These are phyloP conservation scores for Zoysia matrella DNA, from an alignment of 202 grass and related monocot genomes.

Conservation along the genomic window DNA sequence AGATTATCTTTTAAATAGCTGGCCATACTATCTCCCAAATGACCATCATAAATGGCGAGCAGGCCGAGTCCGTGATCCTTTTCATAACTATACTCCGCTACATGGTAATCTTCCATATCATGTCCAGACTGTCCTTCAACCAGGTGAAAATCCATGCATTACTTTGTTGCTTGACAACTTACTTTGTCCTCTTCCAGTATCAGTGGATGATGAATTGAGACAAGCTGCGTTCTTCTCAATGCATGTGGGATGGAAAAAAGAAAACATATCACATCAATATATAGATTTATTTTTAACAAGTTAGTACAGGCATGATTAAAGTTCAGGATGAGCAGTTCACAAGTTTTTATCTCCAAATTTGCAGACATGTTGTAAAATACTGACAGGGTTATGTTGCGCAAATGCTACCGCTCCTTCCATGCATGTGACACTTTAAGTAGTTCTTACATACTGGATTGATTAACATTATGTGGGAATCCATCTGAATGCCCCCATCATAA, in stretches of 20 bases:
- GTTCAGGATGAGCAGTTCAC: too few species aligned
- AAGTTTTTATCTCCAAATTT: too few species aligned
- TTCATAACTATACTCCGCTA: constrained; percentile 83
- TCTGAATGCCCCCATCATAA: neutral
- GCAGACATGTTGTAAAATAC: neutral
- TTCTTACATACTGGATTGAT: neutral
- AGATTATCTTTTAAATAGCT: constrained; percentile 91
- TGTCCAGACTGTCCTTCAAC: constrained; percentile 93
- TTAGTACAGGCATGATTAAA: neutral
- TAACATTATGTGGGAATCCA: neutral
- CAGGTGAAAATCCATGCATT: constrained; percentile 81
- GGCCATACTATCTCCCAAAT: constrained; percentile 81
- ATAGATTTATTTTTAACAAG: constrained; percentile 22
- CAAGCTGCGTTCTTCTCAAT: constrained; percentile 62
- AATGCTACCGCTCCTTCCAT: neutral
- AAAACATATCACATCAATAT: constrained; percentile 1
- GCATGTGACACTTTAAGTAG: neutral
- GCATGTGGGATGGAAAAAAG: constrained; percentile 13
- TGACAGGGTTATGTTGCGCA: neutral
- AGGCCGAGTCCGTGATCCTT: constrained; percentile 76
- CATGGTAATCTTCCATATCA: constrained; percentile 98
- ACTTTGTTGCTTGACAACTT: constrained; percentile 89
- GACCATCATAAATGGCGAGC: constrained; percentile 94
- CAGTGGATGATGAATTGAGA: constrained; percentile 63
- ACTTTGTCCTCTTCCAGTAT: constrained; percentile 80